phyloP scores from a whole-genome alignment of 352 stramenopile genomes.

The Globisporangium polare region DNA sequence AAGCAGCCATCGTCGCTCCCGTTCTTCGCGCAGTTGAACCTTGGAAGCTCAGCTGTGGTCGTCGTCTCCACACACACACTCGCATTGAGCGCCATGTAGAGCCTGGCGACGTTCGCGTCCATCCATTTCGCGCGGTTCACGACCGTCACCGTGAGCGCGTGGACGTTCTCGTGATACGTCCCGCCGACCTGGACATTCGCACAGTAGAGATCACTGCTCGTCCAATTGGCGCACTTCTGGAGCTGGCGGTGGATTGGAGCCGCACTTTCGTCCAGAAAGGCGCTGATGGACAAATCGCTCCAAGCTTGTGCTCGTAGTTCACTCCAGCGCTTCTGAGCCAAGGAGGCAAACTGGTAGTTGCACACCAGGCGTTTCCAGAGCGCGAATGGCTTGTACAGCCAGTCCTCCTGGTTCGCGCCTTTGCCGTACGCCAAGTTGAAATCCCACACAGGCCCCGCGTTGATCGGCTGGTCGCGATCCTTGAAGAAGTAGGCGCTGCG shows the following conservation, averaged over 20 bases:
- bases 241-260: slow-evolving; percentile 12
- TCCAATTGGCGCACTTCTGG: slow-evolving; percentile 18
- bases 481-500: not conserved
- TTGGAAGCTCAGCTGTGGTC: not conserved
- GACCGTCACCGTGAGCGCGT: slow-evolving; percentile 1
- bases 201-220: slow-evolving; percentile 10
- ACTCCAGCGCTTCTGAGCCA: not conserved
- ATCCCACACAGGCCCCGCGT: not conserved
- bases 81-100: slow-evolving; percentile 15
- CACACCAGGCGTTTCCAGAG: not conserved
- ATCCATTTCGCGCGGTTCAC: slow-evolving; percentile 16
- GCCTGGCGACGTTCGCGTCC: slow-evolving; percentile 11
- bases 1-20: slow-evolving; percentile 18
- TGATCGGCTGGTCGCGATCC: not conserved
- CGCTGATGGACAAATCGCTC: not conserved
- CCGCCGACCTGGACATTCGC: slow-evolving; percentile 12
- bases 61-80: slow-evolving; percentile 9
- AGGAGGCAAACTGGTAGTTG: not conserved
- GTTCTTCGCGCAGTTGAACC: slow-evolving; percentile 21
- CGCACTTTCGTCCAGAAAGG: not conserved
- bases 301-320: not conserved
- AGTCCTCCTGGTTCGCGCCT: not conserved
- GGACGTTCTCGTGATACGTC: slow-evolving; percentile 16
- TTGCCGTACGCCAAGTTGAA: slow-evolving; percentile 1
- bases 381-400: not conserved